Evolutionary conservation across 2,329 filamentous ascomycete species (phyloP), one percentile per base, ranked within the genome.

Genomic region (Fusarium nanum): DNA sequence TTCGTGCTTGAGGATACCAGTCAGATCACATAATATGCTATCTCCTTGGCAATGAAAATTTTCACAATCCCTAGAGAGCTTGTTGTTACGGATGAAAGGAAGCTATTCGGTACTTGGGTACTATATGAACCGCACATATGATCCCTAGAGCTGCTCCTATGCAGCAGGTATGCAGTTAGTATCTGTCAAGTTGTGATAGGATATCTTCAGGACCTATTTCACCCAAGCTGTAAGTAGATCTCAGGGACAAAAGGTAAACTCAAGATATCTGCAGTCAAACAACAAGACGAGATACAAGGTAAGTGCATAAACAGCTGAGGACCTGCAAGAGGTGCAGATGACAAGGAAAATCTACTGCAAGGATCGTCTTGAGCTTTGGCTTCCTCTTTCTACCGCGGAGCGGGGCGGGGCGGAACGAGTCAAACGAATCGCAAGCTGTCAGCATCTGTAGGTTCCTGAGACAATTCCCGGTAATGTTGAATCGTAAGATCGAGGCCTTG

Each of bases 331-430:
- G 27, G 18, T 62, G 54, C 58, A 60, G n/a, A 59, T 58, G 53
- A 16, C 53, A 48, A 25, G 27, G 16, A 32, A 27, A 61, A 53
- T 67, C 20, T 55, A 54, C 49, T 53, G 25, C 41, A 54, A 42
- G 49, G 49, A 42, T 53, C 22, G 42, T 13, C 20, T 55, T 9
- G 18, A 32, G 27, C 40, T 55, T 28, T 23, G 25, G 20, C 40
- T 55, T 42, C 22, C n/a, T 45, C 20, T 59, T 56, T 58, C n/a
- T 20, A 47, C 16, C 40, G 72, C 72, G 69, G 69, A 41, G 72
- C 72, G 70, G 72, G 25, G 70, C 62, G 72, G 72, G 13, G 61
- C 60, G 59, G 57, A 50, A 55, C 46, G 50, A 16, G 12, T n/a
- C 46, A 16, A 27, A 28, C 46, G 44, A 30, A 56, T 48, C 27